Evolutionary conservation across 2,329 filamentous ascomycete species (phyloP).

Genomic region (Dendrostoma leiphaemia): DNA sequence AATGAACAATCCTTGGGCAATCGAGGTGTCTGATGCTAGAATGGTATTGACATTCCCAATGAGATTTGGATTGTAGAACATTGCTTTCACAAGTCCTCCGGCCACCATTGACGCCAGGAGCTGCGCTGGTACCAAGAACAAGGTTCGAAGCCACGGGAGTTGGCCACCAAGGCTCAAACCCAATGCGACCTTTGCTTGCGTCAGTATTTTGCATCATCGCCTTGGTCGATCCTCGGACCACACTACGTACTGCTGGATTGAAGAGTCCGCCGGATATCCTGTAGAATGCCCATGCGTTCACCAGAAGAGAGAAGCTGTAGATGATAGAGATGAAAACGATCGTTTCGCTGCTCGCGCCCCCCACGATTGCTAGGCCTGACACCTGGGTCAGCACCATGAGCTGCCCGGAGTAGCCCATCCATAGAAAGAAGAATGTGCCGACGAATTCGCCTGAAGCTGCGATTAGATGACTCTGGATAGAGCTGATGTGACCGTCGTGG

Average conservation of each 20-base stretch:
- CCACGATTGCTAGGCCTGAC: not conserved
- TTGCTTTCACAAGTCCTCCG: constrained; percentile 49
- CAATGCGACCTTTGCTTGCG: constrained; percentile 38
- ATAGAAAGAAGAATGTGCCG: constrained; percentile 42
- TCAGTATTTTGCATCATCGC: not conserved
- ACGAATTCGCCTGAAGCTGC: constrained; percentile 36
- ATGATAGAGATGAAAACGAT: constrained; percentile 37
- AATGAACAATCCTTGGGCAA: constrained; percentile 56
- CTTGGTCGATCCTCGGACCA: too few species aligned
- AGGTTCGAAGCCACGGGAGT: constrained; percentile 43
- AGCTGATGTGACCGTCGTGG: constrained; percentile 1
- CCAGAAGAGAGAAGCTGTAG: constrained; percentile 43
- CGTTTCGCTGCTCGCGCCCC: constrained; percentile 11
- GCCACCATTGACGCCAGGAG: constrained; percentile 52
- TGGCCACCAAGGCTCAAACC: constrained; percentile 50
- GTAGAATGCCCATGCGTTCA: constrained; percentile 50
- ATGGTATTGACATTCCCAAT: constrained; percentile 45
- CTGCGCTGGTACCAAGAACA: constrained; percentile 49
- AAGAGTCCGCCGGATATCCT: constrained; percentile 43
- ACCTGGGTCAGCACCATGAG: constrained; percentile 27
- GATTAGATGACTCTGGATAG: constrained; percentile 1
- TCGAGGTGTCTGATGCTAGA: constrained; percentile 41
- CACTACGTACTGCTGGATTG: constrained; percentile 33
- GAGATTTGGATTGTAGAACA: constrained; percentile 41
- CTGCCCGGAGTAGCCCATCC: constrained; percentile 36